Evolutionary conservation across 371 early-diverging fungal genomes (phyloP).

Genomic region (Actinomucor elegans): DNA sequence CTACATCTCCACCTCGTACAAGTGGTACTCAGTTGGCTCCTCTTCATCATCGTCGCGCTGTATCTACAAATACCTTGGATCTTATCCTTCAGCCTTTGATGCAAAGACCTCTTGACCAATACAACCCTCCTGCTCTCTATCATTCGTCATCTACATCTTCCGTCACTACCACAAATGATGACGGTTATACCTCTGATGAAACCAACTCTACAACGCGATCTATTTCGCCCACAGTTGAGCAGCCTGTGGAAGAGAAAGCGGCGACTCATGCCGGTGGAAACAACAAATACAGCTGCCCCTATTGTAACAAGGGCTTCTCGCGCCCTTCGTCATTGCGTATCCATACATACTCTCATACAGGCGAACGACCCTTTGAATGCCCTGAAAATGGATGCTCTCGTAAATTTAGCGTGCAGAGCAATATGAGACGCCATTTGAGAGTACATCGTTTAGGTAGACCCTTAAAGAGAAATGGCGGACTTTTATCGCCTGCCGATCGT

Average conservation of each 20-base stretch:
- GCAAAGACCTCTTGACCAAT: constrained; percentile 14
- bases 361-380: constrained; percentile 75
- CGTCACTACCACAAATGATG: constrained; percentile 14
- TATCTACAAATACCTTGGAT: constrained; percentile 44
- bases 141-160: constrained; percentile 31
- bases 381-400: constrained; percentile 63
- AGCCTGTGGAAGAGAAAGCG: not conserved
- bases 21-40: constrained; percentile 15
- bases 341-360: constrained; percentile 75
- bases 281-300: constrained; percentile 65
- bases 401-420: constrained; percentile 76
- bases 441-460: constrained; percentile 41
- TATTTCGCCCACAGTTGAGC: not conserved
- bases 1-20: constrained; percentile 15
- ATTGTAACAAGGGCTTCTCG: constrained; percentile 70
- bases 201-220: not conserved
- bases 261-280: not conserved
- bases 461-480: constrained; percentile 17
- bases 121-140: constrained; percentile 3
- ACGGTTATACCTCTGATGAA: constrained; percentile 9
- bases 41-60: constrained; percentile 39
- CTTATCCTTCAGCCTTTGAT: constrained; percentile 29
- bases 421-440: constrained; percentile 71
- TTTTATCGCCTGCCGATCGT: constrained; percentile 10
- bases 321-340: constrained; percentile 72